Evolutionary conservation across 2,329 filamentous ascomycete genomes (phyloP).

Genomic region (Albifimbria verrucaria): DNA sequence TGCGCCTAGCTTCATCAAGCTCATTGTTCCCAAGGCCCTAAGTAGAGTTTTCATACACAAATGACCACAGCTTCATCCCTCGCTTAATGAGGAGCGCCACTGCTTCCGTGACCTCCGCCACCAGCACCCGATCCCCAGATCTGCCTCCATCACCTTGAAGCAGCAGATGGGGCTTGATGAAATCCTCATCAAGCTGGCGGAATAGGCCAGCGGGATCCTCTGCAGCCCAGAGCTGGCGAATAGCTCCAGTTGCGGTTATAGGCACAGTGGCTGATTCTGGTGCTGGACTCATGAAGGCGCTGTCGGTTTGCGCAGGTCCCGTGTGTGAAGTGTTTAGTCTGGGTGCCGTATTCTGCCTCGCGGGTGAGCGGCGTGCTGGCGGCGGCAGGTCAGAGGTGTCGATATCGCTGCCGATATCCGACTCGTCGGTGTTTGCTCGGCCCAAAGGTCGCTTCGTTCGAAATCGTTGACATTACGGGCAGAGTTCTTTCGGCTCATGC

Average conservation of each 20-base stretch:
- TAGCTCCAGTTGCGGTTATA: constrained; percentile 71
- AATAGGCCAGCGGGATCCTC: constrained; percentile 91
- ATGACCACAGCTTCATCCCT: constrained; percentile 1
- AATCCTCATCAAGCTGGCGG: constrained; percentile 89
- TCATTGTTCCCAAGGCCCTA: constrained; percentile 2
- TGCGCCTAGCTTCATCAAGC: constrained; percentile 11
- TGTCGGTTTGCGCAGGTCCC: constrained; percentile 17
- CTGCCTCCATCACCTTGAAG: constrained; percentile 61
- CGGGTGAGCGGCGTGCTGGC: constrained; percentile 46
- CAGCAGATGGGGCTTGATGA: constrained; percentile 87
- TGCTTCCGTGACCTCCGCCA: constrained; percentile 4
- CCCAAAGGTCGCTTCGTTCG: constrained; percentile 58
- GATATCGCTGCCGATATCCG: constrained; percentile 61
- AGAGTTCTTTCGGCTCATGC: constrained; percentile 52
- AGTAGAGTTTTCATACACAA: not conserved
- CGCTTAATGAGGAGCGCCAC: constrained; percentile 2
- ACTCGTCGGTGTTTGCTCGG: constrained; percentile 47
- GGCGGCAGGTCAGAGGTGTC: constrained; percentile 66
- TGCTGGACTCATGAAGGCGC: constrained; percentile 26
- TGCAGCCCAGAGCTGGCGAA: constrained; percentile 76
- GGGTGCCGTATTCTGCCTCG: constrained; percentile 11
- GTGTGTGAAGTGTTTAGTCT: constrained; percentile 20
- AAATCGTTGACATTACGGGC: constrained; percentile 40
- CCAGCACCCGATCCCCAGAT: constrained; percentile 23
- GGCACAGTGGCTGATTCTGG: constrained; percentile 32